Evolutionary conservation across 129 eudicot genomes (phyloP), one percentile per base, ranked within the genome.

Genomic region (Centella asiatica): DNA sequence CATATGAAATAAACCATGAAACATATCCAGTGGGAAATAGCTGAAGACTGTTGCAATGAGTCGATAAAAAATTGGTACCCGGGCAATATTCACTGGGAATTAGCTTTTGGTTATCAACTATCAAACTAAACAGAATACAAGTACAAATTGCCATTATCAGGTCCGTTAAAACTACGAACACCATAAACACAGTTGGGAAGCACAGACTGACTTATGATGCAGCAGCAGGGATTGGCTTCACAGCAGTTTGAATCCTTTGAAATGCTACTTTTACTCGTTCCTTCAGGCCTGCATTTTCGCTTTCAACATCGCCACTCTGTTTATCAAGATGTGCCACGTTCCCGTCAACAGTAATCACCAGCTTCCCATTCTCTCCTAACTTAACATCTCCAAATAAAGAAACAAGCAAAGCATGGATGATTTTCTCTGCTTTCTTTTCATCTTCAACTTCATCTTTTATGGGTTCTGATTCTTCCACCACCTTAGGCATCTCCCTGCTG

Each of bases 381-480:
- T 87, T 92, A 32, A 92, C 99, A 44, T 84, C 81, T 27, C 96
- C 99, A 68, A 92, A 92, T n/a, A 92, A 57, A 28, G 95, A 87
- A 32, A 87, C 83, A 1, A 92, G 86, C 47, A 92, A 72, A 10
- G 96, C 88, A 29, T 82, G 84, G 27, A 80, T 66, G 17, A 87
- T 83, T 64, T 92, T 87, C 51, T 80, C 96, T 0, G 53, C 70
- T 68, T 92, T 92, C 82, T 77, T 84, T 64, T 68, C 74, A 31
- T 78, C 84, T 47, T 87, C 94, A 18, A 60, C 96, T 50, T 84
- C 95, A 33, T 74, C 83, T 52, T 49, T 54, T 48, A 18, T 70
- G 26, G 77, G 36, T 62, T 85, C 95, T 0, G 83, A 69, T 56
- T 81, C 98, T 4, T 54, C 82, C 49, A 84, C 89, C 69, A 84